Evolutionary conservation across 1,139 yeast genomes (phyloP), one percentile per base, ranked within the genome.

Genomic region (Suhomyces kunorum): DNA sequence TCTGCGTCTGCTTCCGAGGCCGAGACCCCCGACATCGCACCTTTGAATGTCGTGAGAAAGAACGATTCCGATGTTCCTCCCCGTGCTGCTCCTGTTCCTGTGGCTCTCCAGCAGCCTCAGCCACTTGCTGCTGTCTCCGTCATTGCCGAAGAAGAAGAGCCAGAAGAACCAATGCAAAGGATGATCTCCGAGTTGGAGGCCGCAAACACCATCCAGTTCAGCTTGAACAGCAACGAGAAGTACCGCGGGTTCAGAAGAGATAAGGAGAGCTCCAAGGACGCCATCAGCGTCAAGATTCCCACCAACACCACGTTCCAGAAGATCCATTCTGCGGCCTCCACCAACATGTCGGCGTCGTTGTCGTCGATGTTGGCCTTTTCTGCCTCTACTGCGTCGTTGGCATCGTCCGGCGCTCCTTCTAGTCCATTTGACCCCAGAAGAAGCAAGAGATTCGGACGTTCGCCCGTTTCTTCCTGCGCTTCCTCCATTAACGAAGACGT

Each of bases 201-300:
- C 43, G 41, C 46, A 44, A 50, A 34, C 25, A 46, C 53, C 12
- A 51, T 56, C 35, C 47, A 46, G 26, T 50, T 58, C 36, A 54
- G 45, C 46, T 62, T 50, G 55, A 58, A 40, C 29, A 53, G 58
- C 15, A 68, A 68, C 47, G 69, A 64, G 25, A 72, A 69, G 47
- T 72, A 72, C 52, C 63, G 56, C 45, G 77, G 77, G 1, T 72
- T 72, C 55, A 69, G 78, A 62, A 66, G 77, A 58, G 62, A 64
- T 39, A 58, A 58, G 6, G 56, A 58, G 27, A 49, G 54, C 24
- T 60, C 58, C 34, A 48, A 53, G n/a, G 58, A 56, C 28, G 66
- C 67, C 28, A 57, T 64, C 28, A 52, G 59, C 14, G 58, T 65
- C 28, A 49, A 51, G 29, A 53, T 64, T 33, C 68, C 69, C 8